Evolutionary conservation across 2,329 filamentous ascomycete species (phyloP), one percentile per base, ranked within the genome.

Genomic region (Colletotrichum lini): DNA sequence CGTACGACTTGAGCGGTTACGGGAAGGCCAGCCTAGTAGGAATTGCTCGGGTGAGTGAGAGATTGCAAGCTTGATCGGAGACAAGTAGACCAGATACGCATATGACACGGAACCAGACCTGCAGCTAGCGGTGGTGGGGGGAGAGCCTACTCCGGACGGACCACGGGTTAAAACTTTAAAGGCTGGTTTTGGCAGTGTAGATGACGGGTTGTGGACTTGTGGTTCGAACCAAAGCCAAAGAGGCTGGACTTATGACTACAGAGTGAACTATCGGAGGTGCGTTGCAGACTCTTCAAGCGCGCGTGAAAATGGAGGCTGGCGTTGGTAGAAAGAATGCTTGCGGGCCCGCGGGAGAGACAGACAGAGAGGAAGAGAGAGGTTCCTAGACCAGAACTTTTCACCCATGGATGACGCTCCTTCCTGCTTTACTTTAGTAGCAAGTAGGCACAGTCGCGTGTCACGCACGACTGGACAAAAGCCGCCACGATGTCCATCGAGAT

Each of bases 81-180:
- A n/a, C 13, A 21, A 60, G 45, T 13, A 45, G 57, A 9, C 23
- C 44, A 49, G 45, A 54, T 44, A 40, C 49, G 67, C 67, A 70
- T 66, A 70, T 66, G 62, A 66, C 60, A 54, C 47, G 61, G 61
- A 66, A 53, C 35, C 49, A 63, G 35, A 53, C 60, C 64, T 70
- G 68, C 68, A 70, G 68, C 63, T 70, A 70, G 57, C 47, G 67
- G 67, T 56, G 58, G 67, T 40, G 65, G 58, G 54, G 50, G 62
- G 53, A 60, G 67, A 42, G 40, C 60, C 67, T 66, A 42, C 53
- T 70, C 67, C 67, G 67, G 62, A 60, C 66, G 60, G 60, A 52
- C 66, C 60, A 65, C 60, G 45, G 44, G 53, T 40, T 54, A 44
- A 52, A 61, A 57, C 47, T 68, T 69, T 53, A 53, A 67, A 65